Evolutionary conservation across 1,139 yeast genomes (phyloP), one percentile per base, ranked within the genome.

Genomic region (Kazachstania sp.): DNA sequence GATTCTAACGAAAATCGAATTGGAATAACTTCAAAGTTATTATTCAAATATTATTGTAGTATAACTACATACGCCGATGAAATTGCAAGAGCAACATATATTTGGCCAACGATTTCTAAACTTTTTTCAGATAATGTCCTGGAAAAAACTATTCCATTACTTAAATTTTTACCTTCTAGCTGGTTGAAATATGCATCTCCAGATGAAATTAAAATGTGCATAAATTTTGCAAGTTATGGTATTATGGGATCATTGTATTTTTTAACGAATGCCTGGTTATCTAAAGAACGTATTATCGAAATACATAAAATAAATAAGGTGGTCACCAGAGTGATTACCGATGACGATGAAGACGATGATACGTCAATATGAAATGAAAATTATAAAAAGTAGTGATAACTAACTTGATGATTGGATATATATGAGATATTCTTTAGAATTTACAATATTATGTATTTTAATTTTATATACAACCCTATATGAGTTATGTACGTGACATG

Each of bases 401-500:
- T 6, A 15, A 11, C 32, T 9, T 13, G 8, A 15, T 15, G 15
- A 32, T 32, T 16, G 3, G 15, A 29, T 29, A n/a, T 36, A 9
- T 16, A 26, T 28, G 16, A 29, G 13, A 32, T 37, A 37, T 23
- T 18, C 12, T 43, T 43, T 41, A 30, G 28, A 32, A 35, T 41
- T 39, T 39, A 26, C 11, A 26, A 19, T 31, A 15, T 16, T 23
- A 23, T 23, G 28, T 23, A 23, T 23, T 23, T 29, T 39, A 15
- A 19, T 5, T 43, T 26, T 38, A 38, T 43, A 43, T 43, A 43
- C 42, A 43, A 37, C 46, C 35, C 26, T 43, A 23, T 38, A 44
- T 39, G 20, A 1, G 73, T 19, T 23, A 18, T 42, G 29, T 35
- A 42, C 29, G 23, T 1, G 73, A 72, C 49, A 15, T 39, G 42